Base-by-base conservation (phyloP, 2,329 filamentous ascomycete species). In the Chrysoporthe cubensis region DNA sequence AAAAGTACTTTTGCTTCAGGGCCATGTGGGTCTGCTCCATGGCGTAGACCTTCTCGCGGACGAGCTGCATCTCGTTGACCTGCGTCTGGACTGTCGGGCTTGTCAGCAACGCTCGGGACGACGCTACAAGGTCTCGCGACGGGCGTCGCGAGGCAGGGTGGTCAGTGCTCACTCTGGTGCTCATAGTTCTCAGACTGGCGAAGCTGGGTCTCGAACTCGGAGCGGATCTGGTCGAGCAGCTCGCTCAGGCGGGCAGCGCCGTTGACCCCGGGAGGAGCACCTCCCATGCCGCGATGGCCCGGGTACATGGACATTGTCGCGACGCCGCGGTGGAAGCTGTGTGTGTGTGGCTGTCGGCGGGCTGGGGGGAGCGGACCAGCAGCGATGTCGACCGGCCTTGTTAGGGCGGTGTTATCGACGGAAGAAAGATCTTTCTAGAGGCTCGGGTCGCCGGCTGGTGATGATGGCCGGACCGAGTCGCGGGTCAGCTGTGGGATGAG, bases 21-120 rank as follows among this genome's bases (percentile, higher is more conserved):
- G 88, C 88, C 75, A 95, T 86, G 76, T 98, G 96, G 61, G 90
- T 88, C 78, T 96, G 94, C 79, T 99, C 96, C 79, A 99, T 89
- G 74, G 92, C 88, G 76, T 93, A 97, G 69, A 99, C 93, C 80
- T 97, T 97, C 77, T 94, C 91, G 71, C 94, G 87, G 62, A 99
- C 93, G 76, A 97, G 87, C 78, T 97, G 93, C 87, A 98, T 96
- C 81, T 99, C 96, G 76, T 95, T 91, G 72, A 97, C 91, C 79
- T 99, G 96, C 62, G 90, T 88, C 68, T 92, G 90, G 77, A 98
- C 96, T 97, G 68, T 72, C 76, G 76, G 72, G 74, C 62, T 60
- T 64, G 69, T 73, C 66, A 74, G 74, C 56, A 69, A 61, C 48
- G 32, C 48, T 43, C 26, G 40, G 67, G 48, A 50, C 46, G 60